These are phyloP conservation scores for Zasmidium cellare DNA, from an alignment of 2,329 filamentous ascomycete species.

Conservation along the genomic window DNA sequence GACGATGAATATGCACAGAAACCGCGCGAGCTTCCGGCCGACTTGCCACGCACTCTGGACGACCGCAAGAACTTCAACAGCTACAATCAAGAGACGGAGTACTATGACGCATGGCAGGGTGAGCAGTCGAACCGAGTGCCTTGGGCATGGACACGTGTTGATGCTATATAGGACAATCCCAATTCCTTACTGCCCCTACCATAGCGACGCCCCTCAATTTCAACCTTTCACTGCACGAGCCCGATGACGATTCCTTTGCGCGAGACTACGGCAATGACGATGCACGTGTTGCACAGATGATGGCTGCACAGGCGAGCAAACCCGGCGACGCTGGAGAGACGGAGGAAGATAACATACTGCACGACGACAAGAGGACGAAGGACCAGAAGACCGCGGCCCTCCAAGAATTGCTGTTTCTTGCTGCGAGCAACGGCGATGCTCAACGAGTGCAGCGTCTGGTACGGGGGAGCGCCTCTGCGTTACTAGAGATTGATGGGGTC, in stretches of 20 bases:
- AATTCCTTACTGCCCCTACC: slow-evolving; percentile 86
- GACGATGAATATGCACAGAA: slow-evolving; percentile 32
- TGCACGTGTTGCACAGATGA: slow-evolving; percentile 88
- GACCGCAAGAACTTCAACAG: slow-evolving; percentile 72
- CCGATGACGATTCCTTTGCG: slow-evolving; percentile 58
- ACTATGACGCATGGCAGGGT: slow-evolving; percentile 99
- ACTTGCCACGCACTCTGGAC: slow-evolving; percentile 88
- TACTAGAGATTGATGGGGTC: slow-evolving; percentile 80
- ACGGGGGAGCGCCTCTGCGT: slow-evolving; percentile 69
- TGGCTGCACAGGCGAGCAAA: slow-evolving; percentile 83
- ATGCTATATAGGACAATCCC: slow-evolving; percentile 72
- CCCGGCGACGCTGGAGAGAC: slow-evolving; percentile 64
- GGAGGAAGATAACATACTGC: slow-evolving; percentile 76
- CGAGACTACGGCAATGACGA: slow-evolving; percentile 72
- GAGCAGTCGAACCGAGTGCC: slow-evolving; percentile 38
- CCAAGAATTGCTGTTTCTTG: slow-evolving; percentile 89
- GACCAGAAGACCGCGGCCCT: slow-evolving; percentile 78
- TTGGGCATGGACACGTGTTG: not conserved
- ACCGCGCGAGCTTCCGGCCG: slow-evolving; percentile 65
- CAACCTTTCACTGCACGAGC: slow-evolving; percentile 79
- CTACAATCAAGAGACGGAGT: slow-evolving; percentile 82
- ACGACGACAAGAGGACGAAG: slow-evolving; percentile 70
- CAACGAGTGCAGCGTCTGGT: slow-evolving; percentile 76
- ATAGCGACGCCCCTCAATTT: slow-evolving; percentile 82
- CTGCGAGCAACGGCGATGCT: slow-evolving; percentile 92